These are phyloP conservation scores for Picea abies DNA, from an alignment of 83 land plant genomes.

Conservation along the genomic window DNA sequence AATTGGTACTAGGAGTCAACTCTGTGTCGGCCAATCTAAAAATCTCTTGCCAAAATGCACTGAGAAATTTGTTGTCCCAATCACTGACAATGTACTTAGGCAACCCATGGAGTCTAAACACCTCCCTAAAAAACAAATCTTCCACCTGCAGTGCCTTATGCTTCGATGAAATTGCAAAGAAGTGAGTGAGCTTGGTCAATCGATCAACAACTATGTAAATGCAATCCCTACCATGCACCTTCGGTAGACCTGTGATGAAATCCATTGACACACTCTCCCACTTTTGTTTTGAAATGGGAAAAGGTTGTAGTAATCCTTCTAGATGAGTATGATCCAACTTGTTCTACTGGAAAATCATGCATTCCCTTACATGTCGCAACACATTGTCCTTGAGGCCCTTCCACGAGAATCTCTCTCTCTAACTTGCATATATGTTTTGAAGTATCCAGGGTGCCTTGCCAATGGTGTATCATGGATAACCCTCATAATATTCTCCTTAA, in stretches of 20 bases:
- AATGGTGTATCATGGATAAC: no score
- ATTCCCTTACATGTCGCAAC: not conserved
- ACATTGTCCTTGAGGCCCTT: not conserved
- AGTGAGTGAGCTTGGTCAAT: slow-evolving; percentile 21
- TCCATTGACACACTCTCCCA: slow-evolving; percentile 24
- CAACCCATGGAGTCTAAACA: slow-evolving; percentile 14
- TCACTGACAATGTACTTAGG: slow-evolving; percentile 30
- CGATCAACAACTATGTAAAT: slow-evolving; percentile 14
- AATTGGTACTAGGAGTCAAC: not conserved
- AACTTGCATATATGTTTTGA: no score
- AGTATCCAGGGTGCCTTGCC: no score
- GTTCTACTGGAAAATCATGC: not conserved
- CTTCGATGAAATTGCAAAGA: not conserved
- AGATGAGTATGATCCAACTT: not conserved
- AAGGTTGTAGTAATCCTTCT: slow-evolving; percentile 10
- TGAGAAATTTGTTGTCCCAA: slow-evolving; percentile 12
- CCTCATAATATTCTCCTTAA: no score
- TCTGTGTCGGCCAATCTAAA: not conserved
- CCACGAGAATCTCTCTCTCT: no score
- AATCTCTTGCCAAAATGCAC: slow-evolving; percentile 23
- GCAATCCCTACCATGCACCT: not conserved
- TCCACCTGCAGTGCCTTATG: slow-evolving; percentile 10
- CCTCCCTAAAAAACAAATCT: slow-evolving; percentile 3
- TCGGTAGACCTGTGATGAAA: slow-evolving; percentile 25
- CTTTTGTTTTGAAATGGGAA: not conserved